Evolutionary conservation across 257 asterid species (phyloP), one percentile per base, ranked within the genome.

Genomic region (Petunia secreta): DNA sequence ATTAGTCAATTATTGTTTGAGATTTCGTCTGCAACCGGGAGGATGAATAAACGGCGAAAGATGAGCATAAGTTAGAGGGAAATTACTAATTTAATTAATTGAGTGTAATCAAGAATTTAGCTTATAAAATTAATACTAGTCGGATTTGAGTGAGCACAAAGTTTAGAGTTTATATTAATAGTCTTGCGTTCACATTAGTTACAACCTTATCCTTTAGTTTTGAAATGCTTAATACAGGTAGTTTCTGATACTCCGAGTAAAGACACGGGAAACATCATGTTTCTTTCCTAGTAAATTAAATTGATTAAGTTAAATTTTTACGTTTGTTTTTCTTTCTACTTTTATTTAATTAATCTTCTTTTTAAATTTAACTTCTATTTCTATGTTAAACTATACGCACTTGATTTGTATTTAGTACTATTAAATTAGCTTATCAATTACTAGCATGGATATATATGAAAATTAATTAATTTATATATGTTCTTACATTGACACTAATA

Each of bases 61-160:
- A 63, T 38, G 48, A 25, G 71, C 71, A 37, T 48, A 71, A 71
- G 46, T 71, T 25, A 48, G 46, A 14, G 77, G 59, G 60, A 4
- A 3, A 48, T 1, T 5, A 46, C 9, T 71, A 34, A 71, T 48
- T 71, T 71, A 25, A 48, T 71, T 71, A 68, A 34, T 34, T 62
- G 1, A 40, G 10, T 44, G 57, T 16, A 57, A 44, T 44, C 9
- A 43, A 68, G 38, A 8, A 43, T 68, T 25, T 4, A 16, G 44
- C 4, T 52, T 52, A 52, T 52, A 8, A 2, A 52, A 52, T 52
- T 44, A 59, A 59, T 8, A 39, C 11, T 15, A 38, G 11, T 38
- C 25, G 2, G 5, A 38, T 64, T 64, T 64, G 11, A 34, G 34
- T 1, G 25, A 25, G 25, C 25, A 25, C 25, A 25, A 25, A 25